phyloP scores from a whole-genome alignment of 306 rosid genomes.

The Astragalus glycyphyllos region DNA sequence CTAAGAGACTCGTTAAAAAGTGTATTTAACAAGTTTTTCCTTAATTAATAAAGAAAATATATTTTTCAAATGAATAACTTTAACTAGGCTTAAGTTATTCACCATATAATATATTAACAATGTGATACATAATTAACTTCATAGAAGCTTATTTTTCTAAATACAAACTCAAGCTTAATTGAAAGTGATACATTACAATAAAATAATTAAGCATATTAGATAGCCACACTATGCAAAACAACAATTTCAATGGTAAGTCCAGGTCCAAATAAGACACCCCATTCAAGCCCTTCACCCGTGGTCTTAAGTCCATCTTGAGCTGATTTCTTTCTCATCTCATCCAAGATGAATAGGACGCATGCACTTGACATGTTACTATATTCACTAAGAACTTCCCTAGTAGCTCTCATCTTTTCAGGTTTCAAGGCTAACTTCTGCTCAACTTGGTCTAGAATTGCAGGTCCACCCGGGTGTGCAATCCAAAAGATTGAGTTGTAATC shows the following conservation, averaged over 20 bases:
- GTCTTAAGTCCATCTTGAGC: conserved; percentile 47
- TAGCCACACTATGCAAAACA: conserved; percentile 59
- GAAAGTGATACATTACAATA: background rate
- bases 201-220: background rate
- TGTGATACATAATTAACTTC: background rate
- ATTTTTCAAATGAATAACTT: background rate
- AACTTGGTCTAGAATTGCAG: no score
- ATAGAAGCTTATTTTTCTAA: background rate
- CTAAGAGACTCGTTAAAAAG: no score
- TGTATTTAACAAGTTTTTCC: background rate
- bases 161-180: background rate
- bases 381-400: conserved; percentile 60
- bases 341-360: conserved; percentile 68
- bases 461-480: no score
- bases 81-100: background rate
- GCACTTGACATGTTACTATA: conserved; percentile 87
- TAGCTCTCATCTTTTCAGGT: no score
- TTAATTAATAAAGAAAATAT: background rate
- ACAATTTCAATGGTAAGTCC: conserved; percentile 75
- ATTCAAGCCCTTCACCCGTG: conserved; percentile 54
- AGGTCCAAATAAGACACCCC: conserved; percentile 80
- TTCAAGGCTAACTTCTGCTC: no score
- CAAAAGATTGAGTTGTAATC: no score
- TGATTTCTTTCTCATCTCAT: conserved; percentile 67
- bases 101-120: background rate